These are phyloP conservation scores for Leccinum boreale DNA, from an alignment of 768 basidiomycete genomes.

Conservation along the genomic window DNA sequence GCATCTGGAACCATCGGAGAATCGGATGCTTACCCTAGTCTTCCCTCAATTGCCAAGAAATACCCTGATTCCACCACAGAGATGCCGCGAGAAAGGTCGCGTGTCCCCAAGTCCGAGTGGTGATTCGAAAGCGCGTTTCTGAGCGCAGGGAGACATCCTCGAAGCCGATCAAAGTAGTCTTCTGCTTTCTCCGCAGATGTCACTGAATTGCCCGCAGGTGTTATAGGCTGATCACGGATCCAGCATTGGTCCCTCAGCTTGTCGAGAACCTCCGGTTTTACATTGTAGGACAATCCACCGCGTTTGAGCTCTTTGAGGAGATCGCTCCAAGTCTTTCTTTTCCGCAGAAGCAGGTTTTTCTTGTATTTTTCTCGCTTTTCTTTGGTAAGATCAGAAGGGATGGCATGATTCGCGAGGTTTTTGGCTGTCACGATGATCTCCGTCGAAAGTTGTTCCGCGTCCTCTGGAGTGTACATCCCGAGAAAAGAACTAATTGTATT, in stretches of 20 bases:
- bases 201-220: constrained; percentile 24
- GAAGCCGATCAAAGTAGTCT: constrained; percentile 61
- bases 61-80: constrained; percentile 79
- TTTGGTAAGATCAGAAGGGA: constrained; percentile 40
- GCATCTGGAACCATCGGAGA: not conserved
- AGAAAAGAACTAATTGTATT: constrained; percentile 43
- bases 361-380: constrained; percentile 58
- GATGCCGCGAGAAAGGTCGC: constrained; percentile 78
- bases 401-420: constrained; percentile 46
- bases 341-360: constrained; percentile 75
- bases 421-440: constrained; percentile 63
- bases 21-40: constrained; percentile 55
- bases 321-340: constrained; percentile 89
- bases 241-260: constrained; percentile 54
- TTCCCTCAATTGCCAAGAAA: constrained; percentile 56
- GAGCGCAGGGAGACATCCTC: constrained; percentile 62
- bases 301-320: constrained; percentile 84
- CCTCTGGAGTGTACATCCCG: constrained; percentile 34
- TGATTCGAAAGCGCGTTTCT: constrained; percentile 62
- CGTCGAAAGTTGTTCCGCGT: constrained; percentile 53
- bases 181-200: constrained; percentile 46
- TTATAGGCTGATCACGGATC: constrained; percentile 61
- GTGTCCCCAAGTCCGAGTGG: constrained; percentile 79
- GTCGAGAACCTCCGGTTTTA: constrained; percentile 66
- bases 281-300: constrained; percentile 66